Base-by-base conservation (phyloP, 345 rosid species). In the Excoecaria cochinchinensis region DNA sequence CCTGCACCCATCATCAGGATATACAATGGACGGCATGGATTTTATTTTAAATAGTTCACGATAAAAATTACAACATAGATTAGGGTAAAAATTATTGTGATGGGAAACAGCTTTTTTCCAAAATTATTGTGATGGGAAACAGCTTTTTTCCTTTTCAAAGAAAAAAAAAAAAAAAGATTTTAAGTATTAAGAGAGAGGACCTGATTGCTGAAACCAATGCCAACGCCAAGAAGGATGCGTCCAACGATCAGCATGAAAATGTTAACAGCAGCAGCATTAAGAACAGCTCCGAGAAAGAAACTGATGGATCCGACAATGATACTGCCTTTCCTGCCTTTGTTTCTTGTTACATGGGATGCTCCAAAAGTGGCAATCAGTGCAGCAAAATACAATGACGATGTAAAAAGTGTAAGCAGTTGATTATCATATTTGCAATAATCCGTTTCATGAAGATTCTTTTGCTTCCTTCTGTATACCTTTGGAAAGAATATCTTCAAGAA, bases 321-420 rank as follows among this genome's bases (percentile, higher is more conserved):
- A 57, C 89, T 85, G 10, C 64, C 60, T 58, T 66, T 83, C 8
- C 89, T 67, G 21, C 92, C 92, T 72, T 80, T 48, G 1, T 56
- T 73, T 40, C 84, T 74, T 3, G 92, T 86, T 19, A 85, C 74
- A 55, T 53, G 53, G 8, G 89, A 84, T 8, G 92, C 92, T 50
- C 72, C 75, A 39, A 89, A 72, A 1, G 92, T 84, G 22, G 89
- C 80, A 22, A 83, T 70, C 6, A 89, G 77, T 17, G 89, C 89
- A 7, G 92, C 88, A 31, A 89, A 63, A 78, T 85, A 87, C 13
- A 89, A 80, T 7, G 92, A 89, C 46, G 89, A 89, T 21, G 92
- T 89, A 61, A 89, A 87, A 71, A 81, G 40, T 13, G 87, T 86
- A 16, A 89, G 79, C 7, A 64, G 15, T 56, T 67, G 73, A 55